phyloP scores from a whole-genome alignment of 2,329 filamentous ascomycete genomes.

The Pseudocercospora macadamiae region DNA sequence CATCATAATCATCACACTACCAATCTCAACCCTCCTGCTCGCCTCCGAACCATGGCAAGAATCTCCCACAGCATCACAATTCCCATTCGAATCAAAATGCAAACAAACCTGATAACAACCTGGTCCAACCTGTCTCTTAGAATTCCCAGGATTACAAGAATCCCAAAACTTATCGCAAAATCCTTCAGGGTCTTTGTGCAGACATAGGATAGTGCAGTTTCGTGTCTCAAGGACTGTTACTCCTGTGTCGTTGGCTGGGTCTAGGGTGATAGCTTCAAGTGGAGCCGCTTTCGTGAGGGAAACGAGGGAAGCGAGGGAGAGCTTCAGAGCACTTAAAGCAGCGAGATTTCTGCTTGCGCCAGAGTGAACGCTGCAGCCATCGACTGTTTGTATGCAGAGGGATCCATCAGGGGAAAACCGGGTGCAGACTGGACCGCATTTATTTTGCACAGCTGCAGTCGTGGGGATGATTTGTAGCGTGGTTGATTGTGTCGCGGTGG shows the following conservation, averaged over 20 bases:
- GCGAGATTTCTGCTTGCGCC: neutral
- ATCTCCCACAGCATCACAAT: neutral
- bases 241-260: too few species aligned
- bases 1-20: neutral
- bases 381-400: neutral
- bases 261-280: too few species aligned
- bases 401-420: neutral
- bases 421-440: neutral
- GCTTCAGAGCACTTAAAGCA: neutral
- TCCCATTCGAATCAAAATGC: neutral
- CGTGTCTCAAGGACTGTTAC: neutral
- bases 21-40: neutral
- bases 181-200: neutral
- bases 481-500: neutral
- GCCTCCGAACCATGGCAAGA: neutral
- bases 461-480: neutral
- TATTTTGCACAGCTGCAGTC: neutral
- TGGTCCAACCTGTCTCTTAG: too few species aligned
- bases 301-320: too few species aligned
- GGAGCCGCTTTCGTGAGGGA: too few species aligned
- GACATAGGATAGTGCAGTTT: neutral
- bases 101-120: neutral
- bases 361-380: neutral
- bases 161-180: neutral
- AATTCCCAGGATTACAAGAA: neutral